A percentile compares a stretch with the other conserved stretches of the same genome.
Conservation (phyloP, 1,139 yeast genomes). For the Williopsis jadinii region DNA sequence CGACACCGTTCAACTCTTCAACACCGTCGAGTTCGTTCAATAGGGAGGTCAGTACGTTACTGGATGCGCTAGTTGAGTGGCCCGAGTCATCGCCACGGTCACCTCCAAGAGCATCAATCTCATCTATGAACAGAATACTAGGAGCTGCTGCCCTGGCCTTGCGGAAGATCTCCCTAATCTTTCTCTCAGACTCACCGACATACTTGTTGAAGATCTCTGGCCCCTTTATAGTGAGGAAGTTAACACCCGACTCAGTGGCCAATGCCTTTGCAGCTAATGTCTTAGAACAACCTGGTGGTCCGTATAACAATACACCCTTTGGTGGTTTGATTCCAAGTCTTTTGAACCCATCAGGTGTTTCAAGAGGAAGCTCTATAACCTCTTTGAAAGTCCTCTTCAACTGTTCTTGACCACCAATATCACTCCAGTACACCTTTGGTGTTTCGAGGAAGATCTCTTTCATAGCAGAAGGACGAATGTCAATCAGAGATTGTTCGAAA, state of each 20-base stretch:
- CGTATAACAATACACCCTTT: conserved; percentile 81
- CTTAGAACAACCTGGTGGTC: conserved; percentile 97
- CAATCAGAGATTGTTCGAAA: conserved; percentile 60
- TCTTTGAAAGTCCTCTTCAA: conserved; percentile 76
- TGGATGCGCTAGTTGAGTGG: conserved; percentile 64
- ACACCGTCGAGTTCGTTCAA: conserved; percentile 95
- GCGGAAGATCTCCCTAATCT: conserved; percentile 81
- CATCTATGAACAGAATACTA: conserved; percentile 88
- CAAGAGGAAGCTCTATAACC: conserved; percentile 87
- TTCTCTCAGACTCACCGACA: conserved; percentile 90
- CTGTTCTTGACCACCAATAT: conserved; percentile 91
- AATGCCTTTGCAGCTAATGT: conserved; percentile 91
- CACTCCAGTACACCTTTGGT: conserved; percentile 91
- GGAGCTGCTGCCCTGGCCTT: conserved; percentile 94
- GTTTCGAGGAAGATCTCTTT: conserved; percentile 88
- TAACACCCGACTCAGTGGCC: conserved; percentile 91
- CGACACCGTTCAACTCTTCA: conserved; percentile 88
- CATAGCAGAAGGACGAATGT: conserved; percentile 94
- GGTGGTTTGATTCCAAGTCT: conserved; percentile 84
- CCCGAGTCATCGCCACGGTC: conserved; percentile 57
- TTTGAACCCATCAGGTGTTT: conserved; percentile 71
- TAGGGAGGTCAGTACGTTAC: conserved; percentile 80
- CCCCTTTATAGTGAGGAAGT: conserved; percentile 89
- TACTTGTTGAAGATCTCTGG: conserved; percentile 92
- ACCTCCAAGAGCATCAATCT: conserved; percentile 85